Base-by-base conservation (phyloP, 352 stramenopile species). In the Globisporangium spinosum region DNA sequence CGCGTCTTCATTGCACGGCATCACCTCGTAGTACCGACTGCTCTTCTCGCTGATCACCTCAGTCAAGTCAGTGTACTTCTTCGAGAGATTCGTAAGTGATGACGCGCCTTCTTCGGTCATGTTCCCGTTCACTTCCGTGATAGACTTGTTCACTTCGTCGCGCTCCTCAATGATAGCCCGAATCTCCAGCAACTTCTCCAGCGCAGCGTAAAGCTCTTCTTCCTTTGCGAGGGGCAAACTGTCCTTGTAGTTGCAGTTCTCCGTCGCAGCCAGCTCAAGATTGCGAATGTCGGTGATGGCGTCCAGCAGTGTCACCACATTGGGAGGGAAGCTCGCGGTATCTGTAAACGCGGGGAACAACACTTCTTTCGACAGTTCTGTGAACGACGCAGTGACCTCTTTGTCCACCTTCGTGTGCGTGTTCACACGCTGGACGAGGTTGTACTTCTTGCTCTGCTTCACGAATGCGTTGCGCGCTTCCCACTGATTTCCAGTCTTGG, bases 21-120 rank as follows among this genome's bases (percentile, higher is more conserved):
- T 91, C 10, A 91, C 71, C 64, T 94, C 85, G 65, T 90, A 92
- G 68, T 94, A 94, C 17, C 85, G 80, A 47, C 82, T 91, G 56
- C 80, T 89, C 65, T 77, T 80, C 47, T 91, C 83, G 51, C 83
- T 91, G 56, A 94, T 77, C 7, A 78, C 74, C 67, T 94, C 85
- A 0, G 76, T 92, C 29, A 89, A 70, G 0, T 72, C 68, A 6
- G 72, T 73, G 59, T 91, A 80, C 40, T 78, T 70, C 7, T 80
- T 76, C 10, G 83, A 81, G 2, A 90, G 69, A 2, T 85, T 71
- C 7, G 75, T 70, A 17, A 89, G 78, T 17, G 77, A 74, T 0
- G 61, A 76, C 0, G 73, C 58, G 8, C 73, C 77, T 9, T 78
- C 77, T 9, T 89, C 82, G 2, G 73, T 82, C 35, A 92, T 65